Evolutionary conservation across 345 rosid genomes (phyloP).

Genomic region (Linum lewisii): DNA sequence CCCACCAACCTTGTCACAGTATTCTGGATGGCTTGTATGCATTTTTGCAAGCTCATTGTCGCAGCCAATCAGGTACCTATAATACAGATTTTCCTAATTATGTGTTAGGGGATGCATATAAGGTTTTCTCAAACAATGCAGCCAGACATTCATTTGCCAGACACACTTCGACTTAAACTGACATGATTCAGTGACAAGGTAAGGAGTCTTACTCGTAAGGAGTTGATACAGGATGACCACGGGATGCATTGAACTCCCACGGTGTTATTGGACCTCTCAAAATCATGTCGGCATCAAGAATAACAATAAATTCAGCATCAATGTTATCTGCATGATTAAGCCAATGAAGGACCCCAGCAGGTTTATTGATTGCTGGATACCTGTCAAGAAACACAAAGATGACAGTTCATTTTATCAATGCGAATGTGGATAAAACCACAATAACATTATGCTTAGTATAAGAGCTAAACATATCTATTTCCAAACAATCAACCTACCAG

Average conservation of each 20-base stretch:
- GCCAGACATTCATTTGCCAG: neutral
- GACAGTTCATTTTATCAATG: neutral
- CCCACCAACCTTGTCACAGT: constrained; percentile 97
- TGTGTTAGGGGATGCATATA: neutral
- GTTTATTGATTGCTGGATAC: constrained; percentile 99
- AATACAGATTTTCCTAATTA: constrained; percentile 7
- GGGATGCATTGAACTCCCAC: constrained; percentile 90
- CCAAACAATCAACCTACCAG: constrained; percentile 41
- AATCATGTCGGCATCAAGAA: constrained; percentile 98
- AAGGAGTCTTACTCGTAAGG: constrained; percentile 71
- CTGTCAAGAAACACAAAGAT: constrained; percentile 28
- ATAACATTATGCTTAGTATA: no score
- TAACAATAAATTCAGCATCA: constrained; percentile 91
- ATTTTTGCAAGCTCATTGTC: constrained; percentile 89
- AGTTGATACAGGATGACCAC: constrained; percentile 93
- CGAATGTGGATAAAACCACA: no score
- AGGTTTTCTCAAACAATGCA: constrained; percentile 1
- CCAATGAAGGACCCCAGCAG: constrained; percentile 98
- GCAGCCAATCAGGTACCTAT: constrained; percentile 89
- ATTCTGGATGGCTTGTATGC: constrained; percentile 85
- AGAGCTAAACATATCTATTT: no score
- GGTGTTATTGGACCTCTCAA: constrained; percentile 94
- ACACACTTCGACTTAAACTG: neutral
- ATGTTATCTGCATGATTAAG: constrained; percentile 62
- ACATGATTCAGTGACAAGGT: neutral